Evolutionary conservation across 257 asterid genomes (phyloP), one percentile per base, ranked within the genome.

Genomic region (Petunia secreta): DNA sequence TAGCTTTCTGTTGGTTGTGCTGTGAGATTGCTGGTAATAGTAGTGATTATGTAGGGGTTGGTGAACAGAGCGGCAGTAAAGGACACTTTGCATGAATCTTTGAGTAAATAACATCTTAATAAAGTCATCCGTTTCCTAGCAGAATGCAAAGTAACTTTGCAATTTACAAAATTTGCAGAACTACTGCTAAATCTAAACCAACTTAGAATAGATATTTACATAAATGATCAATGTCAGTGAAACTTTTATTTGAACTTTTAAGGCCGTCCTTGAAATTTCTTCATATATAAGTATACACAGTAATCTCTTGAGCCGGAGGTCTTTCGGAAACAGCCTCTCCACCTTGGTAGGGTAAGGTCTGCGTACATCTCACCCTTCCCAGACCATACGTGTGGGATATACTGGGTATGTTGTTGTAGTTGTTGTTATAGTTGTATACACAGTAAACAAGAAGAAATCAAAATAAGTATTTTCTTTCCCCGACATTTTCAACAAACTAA

Each of bases 261-360:
- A 46, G 34, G 77, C 77, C 77, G 77, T 48, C 77, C 77, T 71
- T 71, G 77, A 59, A 71, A 25, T 58, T 71, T 48, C 44, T 71
- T 34, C 77, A 71, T 63, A 25, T 25, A 25, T 25, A 25, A 36
- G 6, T 38, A 8, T 39, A 25, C 14, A 14, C 5, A 11, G 40
- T 44, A 68, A 68, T 25, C 25, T 25, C 25, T 25, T 25, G 25
- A 25, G 25, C 25, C 25, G 25, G 25, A 25, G 25, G 25, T 25
- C 25, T 25, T 25, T 25, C 25, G 25, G 25, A 25, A 25, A 25
- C 25, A 25, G 25, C 25, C 25, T 25, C 25, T 25, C 25, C 25
- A 25, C 25, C 25, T 25, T 25, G 25, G 25, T 25, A 0, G 25
- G 25, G 25, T 25, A 25, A 25, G 25, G 25, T 25, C 25, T 25